These are phyloP conservation scores for Borealophlyctis nickersoniae DNA, from an alignment of 192 early-diverging fungal species.

Conservation along the genomic window DNA sequence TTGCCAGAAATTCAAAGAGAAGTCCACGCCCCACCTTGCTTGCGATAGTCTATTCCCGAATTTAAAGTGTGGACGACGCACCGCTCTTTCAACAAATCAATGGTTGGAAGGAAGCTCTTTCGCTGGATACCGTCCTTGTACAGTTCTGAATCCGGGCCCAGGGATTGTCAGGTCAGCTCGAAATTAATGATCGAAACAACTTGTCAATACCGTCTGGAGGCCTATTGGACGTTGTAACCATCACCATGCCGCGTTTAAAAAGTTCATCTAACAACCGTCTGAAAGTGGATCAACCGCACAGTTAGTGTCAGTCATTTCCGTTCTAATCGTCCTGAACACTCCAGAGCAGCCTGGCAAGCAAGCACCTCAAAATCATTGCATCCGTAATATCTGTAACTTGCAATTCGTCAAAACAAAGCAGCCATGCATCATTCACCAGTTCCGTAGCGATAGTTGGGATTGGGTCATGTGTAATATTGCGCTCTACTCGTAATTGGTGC, in stretches of 20 bases:
- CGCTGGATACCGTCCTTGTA: constrained; percentile 98
- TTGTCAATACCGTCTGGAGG: constrained; percentile 67
- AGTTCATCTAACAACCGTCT: constrained; percentile 64
- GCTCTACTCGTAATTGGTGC: constrained; percentile 30
- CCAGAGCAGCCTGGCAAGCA: too few relatives aligned
- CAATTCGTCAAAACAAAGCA: constrained; percentile 96
- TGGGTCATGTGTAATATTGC: constrained; percentile 27
- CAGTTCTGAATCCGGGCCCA: constrained; percentile 42
- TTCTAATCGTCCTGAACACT: neutral
- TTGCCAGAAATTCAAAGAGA: neutral
- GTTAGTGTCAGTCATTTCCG: constrained; percentile 53
- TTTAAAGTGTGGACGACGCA: constrained; percentile 80
- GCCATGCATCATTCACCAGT: constrained; percentile 73
- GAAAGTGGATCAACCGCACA: constrained; percentile 53
- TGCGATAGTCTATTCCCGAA: constrained; percentile 92
- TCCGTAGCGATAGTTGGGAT: constrained; percentile 68
- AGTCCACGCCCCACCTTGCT: constrained; percentile 33
- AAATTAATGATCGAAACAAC: constrained; percentile 48
- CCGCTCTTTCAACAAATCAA: constrained; percentile 75
- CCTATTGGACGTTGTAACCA: constrained; percentile 92
- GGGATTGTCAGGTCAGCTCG: neutral
- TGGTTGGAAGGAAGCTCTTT: constrained; percentile 87
- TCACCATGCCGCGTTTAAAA: constrained; percentile 77
- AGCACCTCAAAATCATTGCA: constrained; percentile 84
- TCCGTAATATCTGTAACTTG: constrained; percentile 98